Evolutionary conservation across 495 filamentous ascomycete genomes (phyloP).

Genomic region (Xylaria nigripes): DNA sequence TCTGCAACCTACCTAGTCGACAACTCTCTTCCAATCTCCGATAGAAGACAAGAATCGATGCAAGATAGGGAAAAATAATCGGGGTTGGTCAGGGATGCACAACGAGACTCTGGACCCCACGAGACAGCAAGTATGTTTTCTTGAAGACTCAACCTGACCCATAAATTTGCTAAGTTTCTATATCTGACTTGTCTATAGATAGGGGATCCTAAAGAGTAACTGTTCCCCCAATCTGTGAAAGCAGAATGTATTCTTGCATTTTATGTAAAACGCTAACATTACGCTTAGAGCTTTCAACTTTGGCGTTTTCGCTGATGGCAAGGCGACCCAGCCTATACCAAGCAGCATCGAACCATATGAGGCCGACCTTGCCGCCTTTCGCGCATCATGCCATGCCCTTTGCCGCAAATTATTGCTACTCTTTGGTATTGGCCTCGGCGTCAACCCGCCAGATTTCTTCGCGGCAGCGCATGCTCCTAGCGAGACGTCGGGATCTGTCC

Average conservation of each 20-base stretch:
- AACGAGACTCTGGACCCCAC: constrained; percentile 80
- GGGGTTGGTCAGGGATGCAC: constrained; percentile 85
- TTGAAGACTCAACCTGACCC: background rate
- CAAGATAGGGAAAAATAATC: constrained; percentile 68
- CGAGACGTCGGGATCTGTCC: constrained; percentile 61
- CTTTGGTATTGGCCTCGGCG: constrained; percentile 66
- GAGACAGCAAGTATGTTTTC: constrained; percentile 58
- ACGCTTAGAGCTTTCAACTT: constrained; percentile 81
- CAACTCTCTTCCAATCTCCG: constrained; percentile 67
- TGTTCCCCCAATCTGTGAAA: background rate
- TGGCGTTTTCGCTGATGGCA: constrained; percentile 61
- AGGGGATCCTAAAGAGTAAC: constrained; percentile 90
- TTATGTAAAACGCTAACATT: background rate
- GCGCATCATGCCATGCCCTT: constrained; percentile 60
- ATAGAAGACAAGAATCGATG: constrained; percentile 63
- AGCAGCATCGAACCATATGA: constrained; percentile 51
- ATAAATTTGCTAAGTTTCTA: background rate
- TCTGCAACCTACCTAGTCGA: constrained; percentile 46
- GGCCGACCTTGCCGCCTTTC: constrained; percentile 55
- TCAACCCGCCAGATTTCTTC: constrained; percentile 63
- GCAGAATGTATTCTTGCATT: background rate
- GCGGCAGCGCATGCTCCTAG: constrained; percentile 53
- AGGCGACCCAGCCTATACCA: constrained; percentile 76
- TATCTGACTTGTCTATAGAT: constrained; percentile 39
- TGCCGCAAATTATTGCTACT: constrained; percentile 64